phyloP scores from a whole-genome alignment of 768 basidiomycete species.

The Leccinum barrowsii region DNA sequence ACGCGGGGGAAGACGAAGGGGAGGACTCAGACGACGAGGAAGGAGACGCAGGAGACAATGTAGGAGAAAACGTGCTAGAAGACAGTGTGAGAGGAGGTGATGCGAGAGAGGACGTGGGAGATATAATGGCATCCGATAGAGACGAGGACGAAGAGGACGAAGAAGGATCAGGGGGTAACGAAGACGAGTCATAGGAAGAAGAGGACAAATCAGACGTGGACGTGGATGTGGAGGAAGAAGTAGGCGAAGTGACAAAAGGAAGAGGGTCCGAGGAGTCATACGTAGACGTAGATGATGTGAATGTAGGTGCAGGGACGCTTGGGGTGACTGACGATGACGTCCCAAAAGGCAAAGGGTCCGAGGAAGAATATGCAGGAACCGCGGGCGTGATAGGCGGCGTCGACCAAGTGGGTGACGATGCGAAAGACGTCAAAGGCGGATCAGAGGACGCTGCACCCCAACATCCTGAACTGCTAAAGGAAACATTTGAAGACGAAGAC shows the following conservation, averaged over 20 bases:
- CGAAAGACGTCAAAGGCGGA: neutral
- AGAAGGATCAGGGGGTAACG: neutral
- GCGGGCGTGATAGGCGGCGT: neutral
- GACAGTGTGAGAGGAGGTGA: neutral
- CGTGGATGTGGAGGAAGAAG: neutral
- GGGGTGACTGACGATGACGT: neutral
- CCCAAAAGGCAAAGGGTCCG: neutral
- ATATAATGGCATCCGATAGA: neutral
- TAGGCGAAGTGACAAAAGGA: neutral
- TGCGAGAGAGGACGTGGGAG: neutral
- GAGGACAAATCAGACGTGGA: neutral
- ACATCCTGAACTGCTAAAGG: neutral
- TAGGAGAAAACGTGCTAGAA: neutral
- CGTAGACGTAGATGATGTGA: neutral
- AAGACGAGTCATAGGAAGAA: neutral
- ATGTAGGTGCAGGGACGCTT: neutral
- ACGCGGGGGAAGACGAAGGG: neutral
- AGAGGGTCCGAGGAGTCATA: neutral
- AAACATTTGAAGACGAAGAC: neutral
- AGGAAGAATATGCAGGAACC: neutral
- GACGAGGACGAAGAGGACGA: neutral
- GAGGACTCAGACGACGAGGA: neutral
- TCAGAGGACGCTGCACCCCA: neutral
- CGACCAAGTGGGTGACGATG: neutral
- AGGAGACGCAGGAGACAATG: neutral